Evolutionary conservation across 2,329 filamentous ascomycete species (phyloP).

Genomic region (Colletotrichum tropicale): DNA sequence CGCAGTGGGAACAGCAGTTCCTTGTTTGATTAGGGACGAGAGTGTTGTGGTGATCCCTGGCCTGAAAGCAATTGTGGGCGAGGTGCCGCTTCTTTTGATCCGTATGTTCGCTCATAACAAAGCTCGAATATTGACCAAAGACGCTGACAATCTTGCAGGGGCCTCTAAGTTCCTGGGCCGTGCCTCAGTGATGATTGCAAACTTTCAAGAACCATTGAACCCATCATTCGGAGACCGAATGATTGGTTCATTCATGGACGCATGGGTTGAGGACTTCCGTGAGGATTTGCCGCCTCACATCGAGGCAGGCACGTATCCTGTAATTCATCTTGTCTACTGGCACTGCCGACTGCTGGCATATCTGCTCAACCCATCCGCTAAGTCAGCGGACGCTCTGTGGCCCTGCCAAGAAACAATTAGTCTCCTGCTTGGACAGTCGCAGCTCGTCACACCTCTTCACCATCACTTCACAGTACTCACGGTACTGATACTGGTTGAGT

Average conservation of each 20-base stretch:
- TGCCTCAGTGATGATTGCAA: conserved; percentile 40
- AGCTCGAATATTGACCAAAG: not conserved
- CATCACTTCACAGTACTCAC: conserved; percentile 70
- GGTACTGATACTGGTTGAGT: conserved; percentile 64
- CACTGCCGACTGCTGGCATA: conserved; percentile 70
- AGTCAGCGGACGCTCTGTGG: conserved; percentile 62
- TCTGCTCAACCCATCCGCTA: conserved; percentile 60
- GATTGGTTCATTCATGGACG: conserved; percentile 54
- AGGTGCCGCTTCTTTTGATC: conserved; percentile 66
- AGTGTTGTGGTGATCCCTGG: conserved; percentile 64
- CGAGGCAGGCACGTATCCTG: conserved; percentile 53
- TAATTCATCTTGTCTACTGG: conserved; percentile 73
- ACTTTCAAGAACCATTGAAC: conserved; percentile 11
- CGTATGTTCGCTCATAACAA: conserved; percentile 53
- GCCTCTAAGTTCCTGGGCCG: conserved; percentile 60
- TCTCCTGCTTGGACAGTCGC: conserved; percentile 60
- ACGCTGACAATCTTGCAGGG: conserved; percentile 37
- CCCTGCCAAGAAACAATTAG: conserved; percentile 62
- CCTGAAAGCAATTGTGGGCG: conserved; percentile 65
- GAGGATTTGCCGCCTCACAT: conserved; percentile 65
- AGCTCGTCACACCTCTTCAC: conserved; percentile 65
- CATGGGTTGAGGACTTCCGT: conserved; percentile 69
- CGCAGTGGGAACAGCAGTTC: conserved; percentile 68
- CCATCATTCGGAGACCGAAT: conserved; percentile 27
- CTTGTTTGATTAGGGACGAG: conserved; percentile 66